Conservation (phyloP, 2,329 filamentous ascomycete species). For the Paecilomyces variotii region DNA sequence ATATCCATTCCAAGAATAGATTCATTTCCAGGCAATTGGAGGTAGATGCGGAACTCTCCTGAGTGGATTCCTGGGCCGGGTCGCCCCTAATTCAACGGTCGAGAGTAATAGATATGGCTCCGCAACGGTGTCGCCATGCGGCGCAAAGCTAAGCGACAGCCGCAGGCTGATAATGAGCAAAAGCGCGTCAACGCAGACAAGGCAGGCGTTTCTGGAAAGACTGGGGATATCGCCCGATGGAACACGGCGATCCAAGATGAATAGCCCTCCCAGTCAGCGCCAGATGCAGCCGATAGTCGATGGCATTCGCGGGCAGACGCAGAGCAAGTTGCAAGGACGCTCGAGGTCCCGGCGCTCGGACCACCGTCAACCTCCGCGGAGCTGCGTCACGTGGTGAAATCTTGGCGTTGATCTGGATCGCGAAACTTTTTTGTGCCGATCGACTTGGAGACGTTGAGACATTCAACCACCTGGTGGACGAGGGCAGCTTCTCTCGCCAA, state of each 20-base stretch:
- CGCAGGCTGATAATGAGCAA: slow-evolving; percentile 1
- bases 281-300: neutral
- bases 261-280: neutral
- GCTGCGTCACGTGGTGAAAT: slow-evolving; percentile 8
- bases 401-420: slow-evolving; percentile 7
- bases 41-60: neutral
- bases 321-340: neutral
- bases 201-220: neutral
- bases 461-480: neutral
- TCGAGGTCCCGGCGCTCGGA: slow-evolving; percentile 4
- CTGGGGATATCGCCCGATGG: neutral
- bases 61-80: slow-evolving; percentile 2
- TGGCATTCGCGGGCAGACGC: neutral
- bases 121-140: slow-evolving; percentile 10
- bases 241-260: neutral
- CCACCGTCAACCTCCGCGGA: slow-evolving; percentile 3
- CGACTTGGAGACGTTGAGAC: neutral
- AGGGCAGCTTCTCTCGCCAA: slow-evolving; percentile 4
- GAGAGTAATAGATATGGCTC: slow-evolving; percentile 3
- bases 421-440: slow-evolving; percentile 4
- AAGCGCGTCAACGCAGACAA: neutral
- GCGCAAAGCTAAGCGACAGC: neutral
- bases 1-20: slow-evolving; percentile 15
- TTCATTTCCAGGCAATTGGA: slow-evolving; percentile 25
- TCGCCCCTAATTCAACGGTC: neutral